Evolutionary conservation across 768 basidiomycete species (phyloP).

Genomic region (Neoboletus subvelutipes): DNA sequence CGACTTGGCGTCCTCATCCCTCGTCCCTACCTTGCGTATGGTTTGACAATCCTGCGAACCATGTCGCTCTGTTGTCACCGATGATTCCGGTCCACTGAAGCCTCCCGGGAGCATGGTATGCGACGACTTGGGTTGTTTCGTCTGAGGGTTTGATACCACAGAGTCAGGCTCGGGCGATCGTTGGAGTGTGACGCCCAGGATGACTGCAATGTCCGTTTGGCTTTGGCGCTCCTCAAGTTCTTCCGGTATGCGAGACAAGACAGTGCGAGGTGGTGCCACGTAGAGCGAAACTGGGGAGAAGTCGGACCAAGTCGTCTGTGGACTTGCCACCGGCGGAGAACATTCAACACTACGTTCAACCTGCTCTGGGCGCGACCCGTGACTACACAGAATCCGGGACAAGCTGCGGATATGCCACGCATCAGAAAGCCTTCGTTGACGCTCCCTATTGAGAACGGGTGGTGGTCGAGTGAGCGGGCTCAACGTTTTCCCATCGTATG

Average conservation of each 20-base stretch:
- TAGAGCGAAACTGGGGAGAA: conserved; percentile 25
- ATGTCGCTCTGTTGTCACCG: neutral
- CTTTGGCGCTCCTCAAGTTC: conserved; percentile 27
- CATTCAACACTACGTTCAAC: neutral
- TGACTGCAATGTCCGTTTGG: conserved; percentile 14
- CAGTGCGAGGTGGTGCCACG: conserved; percentile 17
- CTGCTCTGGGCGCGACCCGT: conserved; percentile 6
- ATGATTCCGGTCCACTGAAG: neutral
- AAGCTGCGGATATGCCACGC: conserved; percentile 25
- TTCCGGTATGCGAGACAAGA: conserved; percentile 31
- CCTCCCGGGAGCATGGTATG: neutral
- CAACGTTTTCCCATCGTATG: conserved; percentile 15
- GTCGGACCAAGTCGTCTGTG: conserved; percentile 33
- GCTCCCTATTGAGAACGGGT: conserved; percentile 12
- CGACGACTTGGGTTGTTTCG: neutral
- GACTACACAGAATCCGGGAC: conserved; percentile 12
- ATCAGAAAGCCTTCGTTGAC: conserved; percentile 13
- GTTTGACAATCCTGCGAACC: neutral
- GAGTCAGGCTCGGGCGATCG: conserved; percentile 13
- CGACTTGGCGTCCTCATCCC: conserved; percentile 20
- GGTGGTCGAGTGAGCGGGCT: conserved; percentile 15
- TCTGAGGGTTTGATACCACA: neutral
- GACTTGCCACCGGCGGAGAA: neutral
- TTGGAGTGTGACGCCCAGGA: conserved; percentile 14
- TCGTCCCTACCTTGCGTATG: neutral